phyloP scores from a whole-genome alignment of 2,329 filamentous ascomycete genomes.

The Leptographium wingfieldii region DNA sequence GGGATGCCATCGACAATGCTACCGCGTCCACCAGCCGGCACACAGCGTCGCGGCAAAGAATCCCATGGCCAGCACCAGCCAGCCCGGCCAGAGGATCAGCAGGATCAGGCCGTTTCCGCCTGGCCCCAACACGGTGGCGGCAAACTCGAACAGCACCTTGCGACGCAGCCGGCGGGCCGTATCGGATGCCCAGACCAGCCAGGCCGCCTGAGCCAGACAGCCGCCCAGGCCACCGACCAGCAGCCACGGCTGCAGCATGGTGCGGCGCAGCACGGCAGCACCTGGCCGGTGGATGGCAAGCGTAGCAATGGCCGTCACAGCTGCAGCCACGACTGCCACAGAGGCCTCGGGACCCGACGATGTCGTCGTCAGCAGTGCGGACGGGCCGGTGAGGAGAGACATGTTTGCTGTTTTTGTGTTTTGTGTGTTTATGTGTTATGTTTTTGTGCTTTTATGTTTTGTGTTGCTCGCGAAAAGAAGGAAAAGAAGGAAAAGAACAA shows the following conservation, averaged over 20 bases:
- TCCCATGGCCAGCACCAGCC: conserved; percentile 32
- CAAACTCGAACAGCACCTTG: conserved; percentile 32
- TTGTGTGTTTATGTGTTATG: not conserved
- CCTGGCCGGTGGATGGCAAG: not conserved
- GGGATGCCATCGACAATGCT: too few species aligned
- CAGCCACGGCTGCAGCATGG: not conserved
- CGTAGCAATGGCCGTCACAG: not conserved
- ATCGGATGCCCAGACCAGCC: conserved; percentile 4
- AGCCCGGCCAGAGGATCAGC: conserved; percentile 45
- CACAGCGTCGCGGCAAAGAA: conserved; percentile 22
- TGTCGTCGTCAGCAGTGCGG: not conserved
- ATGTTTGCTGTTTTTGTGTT: not conserved
- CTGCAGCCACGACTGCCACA: not conserved
- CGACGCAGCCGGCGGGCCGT: conserved; percentile 9
- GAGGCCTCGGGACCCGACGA: not conserved
- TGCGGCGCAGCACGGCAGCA: not conserved
- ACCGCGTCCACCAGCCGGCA: conserved; percentile 17
- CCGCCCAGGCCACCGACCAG: not conserved
- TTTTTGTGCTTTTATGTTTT: not conserved
- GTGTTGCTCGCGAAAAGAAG: not conserved
- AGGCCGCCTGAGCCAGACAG: not conserved
- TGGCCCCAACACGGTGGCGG: conserved; percentile 35
- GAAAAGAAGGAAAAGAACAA: too few species aligned
- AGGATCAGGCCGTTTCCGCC: conserved; percentile 35
- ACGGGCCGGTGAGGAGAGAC: not conserved